Evolutionary conservation across 106 monocot species (phyloP), one percentile per base, ranked within the genome.

Genomic region (Allium fistulosum): DNA sequence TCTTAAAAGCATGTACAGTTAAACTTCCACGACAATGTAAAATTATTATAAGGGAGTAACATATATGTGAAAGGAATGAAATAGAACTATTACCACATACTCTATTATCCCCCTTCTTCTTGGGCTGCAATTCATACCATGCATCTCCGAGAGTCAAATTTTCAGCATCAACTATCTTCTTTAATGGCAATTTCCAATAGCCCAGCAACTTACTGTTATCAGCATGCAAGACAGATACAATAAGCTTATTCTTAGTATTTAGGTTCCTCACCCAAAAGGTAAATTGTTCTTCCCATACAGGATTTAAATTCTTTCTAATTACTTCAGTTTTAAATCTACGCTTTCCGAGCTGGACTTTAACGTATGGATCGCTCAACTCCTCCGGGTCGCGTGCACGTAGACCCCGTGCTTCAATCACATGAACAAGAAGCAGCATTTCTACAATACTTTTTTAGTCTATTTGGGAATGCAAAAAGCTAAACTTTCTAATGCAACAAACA

Each of bases 231-330:
- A 88, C 85, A 11, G 70, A 79, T 11, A 93, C 26, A 46, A 45
- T 71, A 37, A 93, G 77, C 66, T 88, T 83, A 47, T 85, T 83
- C 7, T 37, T 72, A 2, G 18, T 49, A 22, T 10, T 18, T 11
- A 93, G 70, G 61, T 93, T 85, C 53, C 83, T 83, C 9, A 88
- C 88, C 46, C 51, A 50, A 57, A 88, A 93, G 47, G 15, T 63
- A 70, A 93, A 93, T 61, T 93, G 77, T 58, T 93, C 93, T 57
- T 93, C 83, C 93, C 93, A 93, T 3, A 17, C 14, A 6, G 93
- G 93, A 48, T 77, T 85, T 72, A 93, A 51, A 72, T 15, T 75
- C 69, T 75, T 88, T 65, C 77, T 80, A 22, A 83, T 67, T 12
- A 88, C 79, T 71, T 73, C 79, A 11, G 85, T 86, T 51, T 86